These are phyloP conservation scores for Fusarium stilboides DNA, from an alignment of 2,329 filamentous ascomycete species.

Conservation along the genomic window DNA sequence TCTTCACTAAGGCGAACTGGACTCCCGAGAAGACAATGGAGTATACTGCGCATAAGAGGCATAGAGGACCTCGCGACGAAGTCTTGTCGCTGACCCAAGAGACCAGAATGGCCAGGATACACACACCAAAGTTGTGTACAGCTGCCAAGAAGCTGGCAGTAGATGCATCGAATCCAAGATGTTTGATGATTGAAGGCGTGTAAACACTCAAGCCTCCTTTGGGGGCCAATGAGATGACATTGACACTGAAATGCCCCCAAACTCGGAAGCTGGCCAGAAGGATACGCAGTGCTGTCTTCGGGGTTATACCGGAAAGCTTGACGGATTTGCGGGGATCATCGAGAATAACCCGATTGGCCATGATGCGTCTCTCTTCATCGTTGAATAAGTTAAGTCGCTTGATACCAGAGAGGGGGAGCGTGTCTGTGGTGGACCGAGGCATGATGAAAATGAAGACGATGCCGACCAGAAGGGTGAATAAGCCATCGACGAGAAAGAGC, in stretches of 20 bases:
- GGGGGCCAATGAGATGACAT: background rate
- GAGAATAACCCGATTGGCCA: conserved; percentile 8
- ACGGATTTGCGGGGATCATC: conserved; percentile 16
- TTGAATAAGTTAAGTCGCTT: background rate
- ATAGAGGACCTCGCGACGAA: background rate
- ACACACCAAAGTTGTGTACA: conserved; percentile 10
- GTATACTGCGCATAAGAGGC: conserved; percentile 6
- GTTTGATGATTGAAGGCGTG: conserved; percentile 18
- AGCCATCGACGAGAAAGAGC: conserved; percentile 17
- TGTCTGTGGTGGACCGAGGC: conserved; percentile 1
- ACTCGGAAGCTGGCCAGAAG: conserved; percentile 5
- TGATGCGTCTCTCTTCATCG: background rate
- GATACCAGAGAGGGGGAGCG: background rate
- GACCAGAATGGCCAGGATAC: background rate
- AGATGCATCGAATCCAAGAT: conserved; percentile 5
- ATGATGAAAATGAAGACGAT: conserved; percentile 7
- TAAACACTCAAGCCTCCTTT: conserved; percentile 11
- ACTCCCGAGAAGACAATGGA: conserved; percentile 3
- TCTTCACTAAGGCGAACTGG: background rate
- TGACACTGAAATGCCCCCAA: conserved; percentile 20
- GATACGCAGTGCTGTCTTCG: background rate
- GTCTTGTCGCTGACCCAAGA: conserved; percentile 20
- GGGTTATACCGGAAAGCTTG: background rate
- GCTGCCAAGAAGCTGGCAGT: conserved; percentile 12
- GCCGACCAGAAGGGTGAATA: background rate